Base-by-base conservation (phyloP, 768 basidiomycete genomes). In the Rickenella mellea region DNA sequence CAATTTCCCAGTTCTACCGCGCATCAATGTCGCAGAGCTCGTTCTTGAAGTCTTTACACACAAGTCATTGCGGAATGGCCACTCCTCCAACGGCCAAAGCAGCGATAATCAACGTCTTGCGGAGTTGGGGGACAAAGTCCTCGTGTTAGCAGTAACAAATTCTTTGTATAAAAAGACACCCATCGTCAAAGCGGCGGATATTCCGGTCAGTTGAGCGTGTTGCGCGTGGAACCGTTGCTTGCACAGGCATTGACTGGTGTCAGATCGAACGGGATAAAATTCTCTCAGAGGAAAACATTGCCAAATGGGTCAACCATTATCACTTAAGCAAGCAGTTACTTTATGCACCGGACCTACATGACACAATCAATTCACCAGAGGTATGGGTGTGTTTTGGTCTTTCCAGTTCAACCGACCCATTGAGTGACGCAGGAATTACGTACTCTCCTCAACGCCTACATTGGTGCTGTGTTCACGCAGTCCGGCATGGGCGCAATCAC, bases 401-500 rank as follows among this genome's bases (percentile, higher is more conserved):
- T 36, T 36, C 15, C 10, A 6, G 7, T 2, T 11, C 33, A 9
- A 36, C 10, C 7, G 10, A 30, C 29, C 32, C 42, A 28, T 36
- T 39, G 27, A 26, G 24, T 33, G 40, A 26, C 25, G 14, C 47
- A 83, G 80, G 78, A 78, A 57, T 70, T 74, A 41, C 64, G 64
- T 21, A 60, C 57, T 32, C 70, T 78, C 38, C 81, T 81, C 48
- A 52, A 72, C 50, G 71, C 73, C 15, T 83, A 82, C 48, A 63
- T 83, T 10, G 83, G 80, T 7, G 83, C 79, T n/a, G 57, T 80
- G 10, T 79, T 73, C 55, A 62, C 70, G n/a, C 71, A 74, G 39
- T 70, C 66, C 41, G 82, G 81, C 17, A 52, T 73, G 27, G 32
- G 51, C 4, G 52, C 56, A 6, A 64, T 83, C 38, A 67, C 76